Conservation (phyloP, 768 basidiomycete species). For the Phylloporus sp. region DNA sequence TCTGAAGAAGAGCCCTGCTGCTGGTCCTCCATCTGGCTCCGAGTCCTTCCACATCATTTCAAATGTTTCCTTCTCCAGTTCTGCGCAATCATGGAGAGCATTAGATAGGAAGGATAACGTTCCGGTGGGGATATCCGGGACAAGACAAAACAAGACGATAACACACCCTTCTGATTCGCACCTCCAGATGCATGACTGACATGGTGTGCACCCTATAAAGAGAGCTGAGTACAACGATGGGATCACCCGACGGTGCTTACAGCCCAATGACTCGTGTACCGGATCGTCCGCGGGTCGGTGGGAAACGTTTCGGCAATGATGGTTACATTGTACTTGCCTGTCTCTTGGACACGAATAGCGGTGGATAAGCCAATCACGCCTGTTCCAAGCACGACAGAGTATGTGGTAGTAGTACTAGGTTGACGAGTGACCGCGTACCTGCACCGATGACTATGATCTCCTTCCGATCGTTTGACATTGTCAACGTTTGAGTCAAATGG, state of each 20-base stretch:
- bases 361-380: conserved; percentile 78
- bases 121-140: too few species aligned
- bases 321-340: conserved; percentile 55
- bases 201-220: conserved; percentile 73
- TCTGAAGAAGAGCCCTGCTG: conserved; percentile 60
- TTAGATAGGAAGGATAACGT: neutral
- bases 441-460: conserved; percentile 39
- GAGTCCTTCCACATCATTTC: conserved; percentile 72
- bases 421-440: conserved; percentile 27
- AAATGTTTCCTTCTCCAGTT: conserved; percentile 69
- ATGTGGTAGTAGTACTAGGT: neutral
- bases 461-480: conserved; percentile 19
- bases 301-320: conserved; percentile 70
- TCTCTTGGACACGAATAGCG: conserved; percentile 64
- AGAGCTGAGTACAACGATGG: neutral
- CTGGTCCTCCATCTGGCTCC: conserved; percentile 39
- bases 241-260: conserved; percentile 38
- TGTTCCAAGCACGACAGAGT: conserved; percentile 22
- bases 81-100: conserved; percentile 32
- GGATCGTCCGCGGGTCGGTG: conserved; percentile 64
- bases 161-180: conserved; percentile 50
- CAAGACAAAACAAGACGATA: neutral
- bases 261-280: conserved; percentile 80
- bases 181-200: conserved; percentile 54
- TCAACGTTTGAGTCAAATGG: too few species aligned